Evolutionary conservation across 768 basidiomycete species (phyloP), one percentile per base, ranked within the genome.

Genomic region (Hemileccinum impolitum): DNA sequence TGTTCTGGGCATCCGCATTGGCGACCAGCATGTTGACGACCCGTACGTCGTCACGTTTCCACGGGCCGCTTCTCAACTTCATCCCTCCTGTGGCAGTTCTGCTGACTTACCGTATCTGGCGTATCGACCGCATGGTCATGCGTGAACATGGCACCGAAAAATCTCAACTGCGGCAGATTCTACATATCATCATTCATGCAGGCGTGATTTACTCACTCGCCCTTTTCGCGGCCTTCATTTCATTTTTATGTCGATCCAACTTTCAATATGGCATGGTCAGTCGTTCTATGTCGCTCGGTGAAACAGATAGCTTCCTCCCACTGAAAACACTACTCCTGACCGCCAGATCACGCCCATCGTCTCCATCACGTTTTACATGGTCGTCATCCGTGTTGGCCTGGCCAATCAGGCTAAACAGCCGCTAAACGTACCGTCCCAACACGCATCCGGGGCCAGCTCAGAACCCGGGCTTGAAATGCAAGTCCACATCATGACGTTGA

Each of bases 341-440:
- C 11, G 11, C 15, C 23, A 72, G 71, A 57, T 68, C 42, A 63
- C 63, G 11, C 72, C 70, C 19, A 68, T 72, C 45, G 71, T 72
- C 44, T 67, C 66, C 4, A 74, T 74, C 60, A 66, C 70, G 8
- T 75, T 72, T 57, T 72, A 71, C 55, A 69, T 74, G 70, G 68
- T 74, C 31, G 71, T 74, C 35, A 62, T 74, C 21, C 73, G 72
- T 18, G 60, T 73, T 37, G 70, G 64, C 1, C 13, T 65, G 18
- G 38, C 46, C 11, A 41, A 35, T 18, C 49, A 21, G n/a, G 28
- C 34, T 3, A 43, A 17, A 21, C 43, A 28, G 13, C 4, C 8
- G 2, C 9, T 34, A 13, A 38, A 26, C 4, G 4, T 17, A 3
- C 31, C 31, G 3, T 21, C 40, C 11, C n/a, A 18, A 9, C 17